Evolutionary conservation across 352 stramenopile species (phyloP).

Genomic region (Phytopythium oedochilum): DNA sequence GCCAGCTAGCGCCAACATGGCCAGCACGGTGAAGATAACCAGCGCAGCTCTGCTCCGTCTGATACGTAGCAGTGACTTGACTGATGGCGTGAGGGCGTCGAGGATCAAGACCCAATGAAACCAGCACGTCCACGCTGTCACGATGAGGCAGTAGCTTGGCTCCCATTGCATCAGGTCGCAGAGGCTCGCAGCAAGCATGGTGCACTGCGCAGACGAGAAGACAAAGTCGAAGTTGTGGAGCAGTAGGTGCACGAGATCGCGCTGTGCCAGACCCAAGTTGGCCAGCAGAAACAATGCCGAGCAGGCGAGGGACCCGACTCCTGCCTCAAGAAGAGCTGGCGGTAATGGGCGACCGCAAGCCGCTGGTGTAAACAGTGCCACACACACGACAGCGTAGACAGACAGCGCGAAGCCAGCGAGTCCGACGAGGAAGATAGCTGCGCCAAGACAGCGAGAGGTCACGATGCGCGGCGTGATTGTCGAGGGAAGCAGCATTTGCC

Average conservation of each 20-base stretch:
- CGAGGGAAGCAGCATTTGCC: slow-evolving; percentile 1
- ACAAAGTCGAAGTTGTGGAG: slow-evolving; percentile 19
- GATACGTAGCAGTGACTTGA: slow-evolving; percentile 8
- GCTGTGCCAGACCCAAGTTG: slow-evolving; percentile 9
- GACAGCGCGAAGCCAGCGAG: neutral
- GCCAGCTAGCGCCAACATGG: slow-evolving; percentile 2
- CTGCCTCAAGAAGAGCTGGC: neutral
- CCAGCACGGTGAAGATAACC: slow-evolving; percentile 9
- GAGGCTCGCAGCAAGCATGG: slow-evolving; percentile 15
- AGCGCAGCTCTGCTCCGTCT: slow-evolving; percentile 9
- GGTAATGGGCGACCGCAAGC: neutral
- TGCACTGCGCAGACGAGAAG: slow-evolving; percentile 17
- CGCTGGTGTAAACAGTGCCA: neutral
- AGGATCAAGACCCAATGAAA: slow-evolving; percentile 42
- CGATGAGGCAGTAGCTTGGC: slow-evolving; percentile 14
- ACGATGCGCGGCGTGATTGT: neutral
- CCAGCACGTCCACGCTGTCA: slow-evolving; percentile 41
- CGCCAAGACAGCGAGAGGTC: neutral
- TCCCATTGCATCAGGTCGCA: slow-evolving; percentile 32
- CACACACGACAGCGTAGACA: neutral
- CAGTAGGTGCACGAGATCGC: slow-evolving; percentile 12
- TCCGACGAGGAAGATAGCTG: neutral
- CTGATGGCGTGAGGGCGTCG: slow-evolving; percentile 35
- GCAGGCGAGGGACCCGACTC: neutral
- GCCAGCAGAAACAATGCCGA: neutral